Percentiles rank a stretch among this genome's conserved stretches.
These are phyloP conservation scores for Candida frijolesensis DNA, from an alignment of 1,139 yeast genomes.

Conservation along the genomic window DNA sequence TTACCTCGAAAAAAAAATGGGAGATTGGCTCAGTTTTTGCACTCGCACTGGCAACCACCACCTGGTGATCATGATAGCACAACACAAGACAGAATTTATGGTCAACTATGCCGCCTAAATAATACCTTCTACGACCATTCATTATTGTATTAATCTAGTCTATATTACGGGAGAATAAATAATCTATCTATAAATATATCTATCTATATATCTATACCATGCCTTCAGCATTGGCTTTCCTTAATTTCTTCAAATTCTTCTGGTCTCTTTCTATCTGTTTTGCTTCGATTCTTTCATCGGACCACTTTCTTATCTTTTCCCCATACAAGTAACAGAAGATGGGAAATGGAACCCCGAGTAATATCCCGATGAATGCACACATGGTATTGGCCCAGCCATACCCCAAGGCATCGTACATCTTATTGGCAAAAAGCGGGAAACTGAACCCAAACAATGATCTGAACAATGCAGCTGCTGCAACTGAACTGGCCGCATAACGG, in stretches of 20 bases:
- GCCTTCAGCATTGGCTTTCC: conserved; percentile 12
- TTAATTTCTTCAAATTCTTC: conserved; percentile 32
- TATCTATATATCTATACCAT: conserved; percentile 3
- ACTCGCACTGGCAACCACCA: not conserved
- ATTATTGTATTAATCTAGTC: not conserved
- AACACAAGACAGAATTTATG: too few relatives aligned
- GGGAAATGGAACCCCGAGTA: conserved; percentile 48
- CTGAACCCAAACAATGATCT: conserved; percentile 45
- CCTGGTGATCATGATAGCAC: too few relatives aligned
- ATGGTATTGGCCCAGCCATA: conserved; percentile 52
- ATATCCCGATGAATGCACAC: conserved; percentile 42
- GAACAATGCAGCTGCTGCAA: conserved; percentile 51
- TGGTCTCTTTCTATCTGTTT: conserved; percentile 37
- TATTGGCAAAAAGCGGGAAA: conserved; percentile 45
- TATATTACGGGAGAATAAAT: not conserved
- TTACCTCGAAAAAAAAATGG: not conserved
- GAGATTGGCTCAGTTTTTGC: not conserved
- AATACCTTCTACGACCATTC: too few relatives aligned
- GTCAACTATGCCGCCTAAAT: too few relatives aligned
- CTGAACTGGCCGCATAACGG: conserved; percentile 45
- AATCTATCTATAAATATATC: conserved; percentile 2
- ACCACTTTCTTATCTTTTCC: conserved; percentile 39
- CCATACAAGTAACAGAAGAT: conserved; percentile 44
- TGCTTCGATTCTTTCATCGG: conserved; percentile 35
- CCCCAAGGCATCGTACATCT: conserved; percentile 40